Conservation (phyloP, 805 yeast genomes). For the Candida pseudoglaebosa region DNA sequence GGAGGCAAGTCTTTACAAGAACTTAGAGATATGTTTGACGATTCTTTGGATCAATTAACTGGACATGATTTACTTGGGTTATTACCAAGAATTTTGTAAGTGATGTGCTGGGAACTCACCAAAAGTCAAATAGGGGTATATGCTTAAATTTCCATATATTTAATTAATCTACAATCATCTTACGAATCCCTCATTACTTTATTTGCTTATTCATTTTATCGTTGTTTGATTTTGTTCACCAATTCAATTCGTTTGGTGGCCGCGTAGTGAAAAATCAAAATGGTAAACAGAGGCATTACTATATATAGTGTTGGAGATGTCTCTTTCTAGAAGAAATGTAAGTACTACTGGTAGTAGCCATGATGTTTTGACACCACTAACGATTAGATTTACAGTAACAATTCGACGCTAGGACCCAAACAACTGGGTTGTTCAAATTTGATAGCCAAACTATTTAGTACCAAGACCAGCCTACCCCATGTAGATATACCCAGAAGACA, state of each 20-base stretch:
- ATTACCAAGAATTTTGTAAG: constrained; percentile 22
- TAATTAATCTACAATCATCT: too few species aligned
- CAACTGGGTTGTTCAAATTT: constrained; percentile 6
- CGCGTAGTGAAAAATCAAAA: background rate
- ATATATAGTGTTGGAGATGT: background rate
- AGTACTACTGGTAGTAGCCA: background rate
- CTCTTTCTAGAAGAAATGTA: constrained; percentile 2
- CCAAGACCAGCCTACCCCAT: constrained; percentile 15
- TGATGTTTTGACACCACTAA: constrained; percentile 3
- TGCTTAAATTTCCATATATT: too few species aligned
- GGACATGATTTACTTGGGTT: constrained; percentile 22
- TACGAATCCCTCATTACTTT: background rate
- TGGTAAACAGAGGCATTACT: background rate
- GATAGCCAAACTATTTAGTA: constrained; percentile 21
- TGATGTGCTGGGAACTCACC: background rate
- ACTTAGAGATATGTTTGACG: constrained; percentile 19
- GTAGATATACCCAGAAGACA: constrained; percentile 18
- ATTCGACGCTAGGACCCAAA: background rate
- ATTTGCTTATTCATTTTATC: too few species aligned
- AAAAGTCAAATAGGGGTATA: too few species aligned
- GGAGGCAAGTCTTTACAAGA: constrained; percentile 12
- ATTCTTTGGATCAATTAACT: constrained; percentile 12
- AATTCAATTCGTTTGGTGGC: background rate
- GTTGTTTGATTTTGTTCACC: background rate
- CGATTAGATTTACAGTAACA: background rate